phyloP scores from a whole-genome alignment of 1,284 basidiomycete species.

The Neonothopanus nambi region DNA sequence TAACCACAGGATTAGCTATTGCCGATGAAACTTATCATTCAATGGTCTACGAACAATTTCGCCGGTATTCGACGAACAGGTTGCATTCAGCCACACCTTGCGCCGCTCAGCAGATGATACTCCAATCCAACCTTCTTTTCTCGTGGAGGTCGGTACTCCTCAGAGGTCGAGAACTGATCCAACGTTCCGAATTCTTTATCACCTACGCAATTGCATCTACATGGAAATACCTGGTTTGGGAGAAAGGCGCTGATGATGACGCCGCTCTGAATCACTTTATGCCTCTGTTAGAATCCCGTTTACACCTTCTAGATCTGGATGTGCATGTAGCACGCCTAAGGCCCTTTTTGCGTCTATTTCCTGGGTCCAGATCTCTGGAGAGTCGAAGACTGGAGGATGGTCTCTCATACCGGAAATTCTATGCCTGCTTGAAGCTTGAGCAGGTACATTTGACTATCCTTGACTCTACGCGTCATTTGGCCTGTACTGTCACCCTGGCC shows the following conservation, averaged over 20 bases:
- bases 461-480: constrained; percentile 26
- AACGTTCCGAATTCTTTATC: constrained; percentile 70
- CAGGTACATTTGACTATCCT: constrained; percentile 30
- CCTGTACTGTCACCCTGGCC: constrained; percentile 30
- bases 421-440: constrained; percentile 27
- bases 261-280: constrained; percentile 26
- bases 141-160: constrained; percentile 72
- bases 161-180: constrained; percentile 62
- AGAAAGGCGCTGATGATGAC: not conserved
- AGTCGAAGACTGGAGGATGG: constrained; percentile 1
- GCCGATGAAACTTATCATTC: constrained; percentile 30
- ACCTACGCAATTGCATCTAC: constrained; percentile 58
- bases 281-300: constrained; percentile 40
- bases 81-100: constrained; percentile 43
- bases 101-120: constrained; percentile 46
- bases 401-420: constrained; percentile 4
- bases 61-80: constrained; percentile 26
- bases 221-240: constrained; percentile 9
- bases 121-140: constrained; percentile 74
- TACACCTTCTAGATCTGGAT: constrained; percentile 50
- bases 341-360: constrained; percentile 35
- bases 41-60: constrained; percentile 27
- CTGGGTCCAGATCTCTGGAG: constrained; percentile 11
- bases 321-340: constrained; percentile 28
- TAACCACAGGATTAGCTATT: constrained; percentile 35